These are phyloP conservation scores for Claviceps quebecensis DNA, from an alignment of 2,329 filamentous ascomycete genomes.

Conservation along the genomic window DNA sequence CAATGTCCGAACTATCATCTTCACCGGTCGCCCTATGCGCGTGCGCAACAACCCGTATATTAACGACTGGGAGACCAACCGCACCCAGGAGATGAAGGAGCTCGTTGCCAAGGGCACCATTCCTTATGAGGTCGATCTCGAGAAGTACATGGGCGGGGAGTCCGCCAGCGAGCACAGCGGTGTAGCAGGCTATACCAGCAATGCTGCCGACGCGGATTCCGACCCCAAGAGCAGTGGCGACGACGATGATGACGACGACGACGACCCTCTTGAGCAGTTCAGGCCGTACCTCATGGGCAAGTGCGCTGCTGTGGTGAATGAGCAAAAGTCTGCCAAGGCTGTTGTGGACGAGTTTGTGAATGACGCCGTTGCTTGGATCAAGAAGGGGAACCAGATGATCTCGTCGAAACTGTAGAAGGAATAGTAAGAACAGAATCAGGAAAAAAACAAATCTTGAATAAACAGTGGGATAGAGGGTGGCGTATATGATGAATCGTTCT, in stretches of 20 bases:
- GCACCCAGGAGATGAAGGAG: constrained; percentile 78
- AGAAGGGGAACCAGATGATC: constrained; percentile 53
- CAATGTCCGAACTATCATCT: constrained; percentile 94
- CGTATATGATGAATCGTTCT: too few species aligned
- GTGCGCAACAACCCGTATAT: constrained; percentile 94
- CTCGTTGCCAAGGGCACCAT: constrained; percentile 80
- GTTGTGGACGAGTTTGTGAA: constrained; percentile 89
- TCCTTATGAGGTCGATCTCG: constrained; percentile 87
- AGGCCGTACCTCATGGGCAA: constrained; percentile 93
- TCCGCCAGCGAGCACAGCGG: constrained; percentile 45
- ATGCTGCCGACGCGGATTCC: constrained; percentile 33
- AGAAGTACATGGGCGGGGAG: constrained; percentile 52
- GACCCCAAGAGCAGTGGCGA: constrained; percentile 55
- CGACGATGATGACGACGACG: constrained; percentile 56
- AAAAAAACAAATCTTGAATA: too few species aligned
- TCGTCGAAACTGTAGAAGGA: constrained; percentile 51
- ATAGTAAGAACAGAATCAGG: too few species aligned
- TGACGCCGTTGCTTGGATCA: constrained; percentile 60
- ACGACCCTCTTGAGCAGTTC: constrained; percentile 84
- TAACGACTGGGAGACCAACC: constrained; percentile 89
- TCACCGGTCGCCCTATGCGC: constrained; percentile 88
- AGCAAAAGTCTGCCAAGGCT: constrained; percentile 78
- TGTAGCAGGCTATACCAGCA: constrained; percentile 42
- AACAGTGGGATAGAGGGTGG: too few species aligned
- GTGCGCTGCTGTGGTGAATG: constrained; percentile 83